Evolutionary conservation across 2,329 filamentous ascomycete species (phyloP), one percentile per base, ranked within the genome.

Genomic region (Xylariaceae sp.): DNA sequence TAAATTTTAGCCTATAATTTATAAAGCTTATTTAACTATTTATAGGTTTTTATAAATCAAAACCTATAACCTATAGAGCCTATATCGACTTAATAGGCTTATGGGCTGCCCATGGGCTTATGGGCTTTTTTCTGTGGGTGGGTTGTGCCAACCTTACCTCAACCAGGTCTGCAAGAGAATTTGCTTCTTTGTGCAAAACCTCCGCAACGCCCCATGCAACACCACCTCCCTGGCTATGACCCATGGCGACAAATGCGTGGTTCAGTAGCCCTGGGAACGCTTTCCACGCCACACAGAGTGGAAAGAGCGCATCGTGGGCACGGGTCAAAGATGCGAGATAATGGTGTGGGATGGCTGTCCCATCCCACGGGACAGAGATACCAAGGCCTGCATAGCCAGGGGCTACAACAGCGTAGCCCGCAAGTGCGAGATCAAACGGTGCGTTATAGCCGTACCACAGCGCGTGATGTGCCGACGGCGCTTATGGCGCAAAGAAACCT

Each of bases 331-430:
- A 56, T 3, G 63, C 62, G 1, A 70, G 58, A 45, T 68, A 76
- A 37, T 69, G 64, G 49, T 74, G 69, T 3, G 58, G 53, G 39
- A 74, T 69, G 2, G 41, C 27, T 7, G 53, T 59, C 16, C 66
- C 67, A 48, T 64, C 53, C 40, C 63, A 56, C 23, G 56, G 56
- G 17, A 46, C 55, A 14, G 57, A 49, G 4, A 75, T 57, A 5
- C 72, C 72, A 4, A 75, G 62, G 0, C 71, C 71, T 2, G 69
- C 66, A 53, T 70, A 75, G 51, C 73, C 72, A 11, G 69, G 59
- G 2, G 63, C 71, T 16, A 74, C 64, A 10, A 75, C 70, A 6
- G 65, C 69, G 48, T 68, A 71, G 3, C 73, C 72, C 3, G 64
- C 61, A 20, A 69, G 55, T 1, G 67, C 70, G 3, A 74, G 57